A percentile compares a stretch with the other conserved stretches of the same genome.
Evolutionary conservation across 225 moss, liverwort and hornwort genomes (phyloP).

Genomic region (Bryoerythrophyllum caledonicum): DNA sequence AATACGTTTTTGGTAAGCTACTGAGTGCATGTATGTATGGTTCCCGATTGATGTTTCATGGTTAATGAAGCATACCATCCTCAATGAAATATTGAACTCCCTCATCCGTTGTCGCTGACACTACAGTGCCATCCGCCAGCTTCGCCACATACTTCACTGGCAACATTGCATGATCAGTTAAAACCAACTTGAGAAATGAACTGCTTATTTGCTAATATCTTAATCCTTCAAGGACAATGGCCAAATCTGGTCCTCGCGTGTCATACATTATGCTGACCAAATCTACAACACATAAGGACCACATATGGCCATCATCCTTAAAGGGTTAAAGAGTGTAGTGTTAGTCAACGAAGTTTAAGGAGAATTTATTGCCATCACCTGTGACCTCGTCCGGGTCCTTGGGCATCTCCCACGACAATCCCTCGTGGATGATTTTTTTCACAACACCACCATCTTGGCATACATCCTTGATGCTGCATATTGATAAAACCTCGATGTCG

Average conservation of each 20-base stretch:
- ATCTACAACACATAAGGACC: too few species aligned
- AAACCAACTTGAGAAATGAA: background rate
- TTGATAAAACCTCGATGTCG: conserved; percentile 82
- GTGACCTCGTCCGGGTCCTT: conserved; percentile 78
- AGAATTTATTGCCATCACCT: conserved; percentile 32
- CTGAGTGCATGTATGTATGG: too few species aligned
- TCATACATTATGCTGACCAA: too few species aligned
- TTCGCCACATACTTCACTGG: conserved; percentile 84
- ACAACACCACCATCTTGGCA: conserved; percentile 76
- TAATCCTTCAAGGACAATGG: too few species aligned
- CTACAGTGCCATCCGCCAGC: conserved; percentile 67
- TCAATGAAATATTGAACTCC: conserved; percentile 65
- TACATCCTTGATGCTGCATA: conserved; percentile 81
- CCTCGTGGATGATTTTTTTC: conserved; percentile 68
- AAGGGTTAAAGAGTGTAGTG: background rate
- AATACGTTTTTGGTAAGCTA: too few species aligned
- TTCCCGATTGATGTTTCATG: too few species aligned
- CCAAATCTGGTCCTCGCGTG: too few species aligned
- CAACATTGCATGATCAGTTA: conserved; percentile 6
- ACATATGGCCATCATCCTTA: too few species aligned
- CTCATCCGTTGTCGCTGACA: conserved; percentile 63
- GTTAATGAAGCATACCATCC: conserved; percentile 55
- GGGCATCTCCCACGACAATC: conserved; percentile 78
- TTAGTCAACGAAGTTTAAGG: background rate
- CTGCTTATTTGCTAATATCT: background rate